Base-by-base conservation (phyloP, 208 protist species). In the Leishmania martiniquensis region DNA sequence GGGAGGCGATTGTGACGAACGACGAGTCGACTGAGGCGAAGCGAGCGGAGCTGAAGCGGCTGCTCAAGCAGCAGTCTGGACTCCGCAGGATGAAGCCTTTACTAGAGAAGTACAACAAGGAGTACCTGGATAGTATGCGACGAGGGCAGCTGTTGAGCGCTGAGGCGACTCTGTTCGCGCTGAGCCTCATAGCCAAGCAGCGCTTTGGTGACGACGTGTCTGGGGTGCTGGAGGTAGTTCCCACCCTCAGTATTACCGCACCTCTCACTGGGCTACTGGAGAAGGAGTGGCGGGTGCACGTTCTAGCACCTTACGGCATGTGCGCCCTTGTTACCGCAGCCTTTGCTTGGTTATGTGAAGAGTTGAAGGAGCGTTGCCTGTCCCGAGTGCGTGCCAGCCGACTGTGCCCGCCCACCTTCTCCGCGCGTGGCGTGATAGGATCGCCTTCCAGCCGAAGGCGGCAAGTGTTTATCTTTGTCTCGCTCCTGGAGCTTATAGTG, bases 1-100 rank as follows among this genome's bases (percentile, higher is more conserved):
- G 84, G 32, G 44, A 59, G 15, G 74, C 75, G 20, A 86, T 95
- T 34, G 62, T 81, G 32, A 37, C 6, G 49, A 95, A 95, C 74
- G 91, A 95, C 82, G 89, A 93, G 54, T 85, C 91, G 0, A 93
- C 91, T 2, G 86, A 85, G 32, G 81, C 78, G 20, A 82, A 87
- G 73, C 89, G 87, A 44, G 57, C 68, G 70, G 84, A 92, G 52
- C 74, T 93, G 78, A 91, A 90, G 59, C 81, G 81, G 60, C 83
- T 87, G 47, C 75, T 83, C 2, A 85, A 85, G 69, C 62, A 59
- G 39, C 85, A 84, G 71, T 81, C 81, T 22, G 59, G 55, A 32
- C 72, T 93, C 39, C 81, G 72, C 52, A 67, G 81, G 42, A 67
- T 75, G 32, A 80, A 32, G 37, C 73, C 57, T 17, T 2, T 54